These are phyloP conservation scores for Quercus wislizeni DNA, from an alignment of 306 rosid genomes.

Conservation along the genomic window DNA sequence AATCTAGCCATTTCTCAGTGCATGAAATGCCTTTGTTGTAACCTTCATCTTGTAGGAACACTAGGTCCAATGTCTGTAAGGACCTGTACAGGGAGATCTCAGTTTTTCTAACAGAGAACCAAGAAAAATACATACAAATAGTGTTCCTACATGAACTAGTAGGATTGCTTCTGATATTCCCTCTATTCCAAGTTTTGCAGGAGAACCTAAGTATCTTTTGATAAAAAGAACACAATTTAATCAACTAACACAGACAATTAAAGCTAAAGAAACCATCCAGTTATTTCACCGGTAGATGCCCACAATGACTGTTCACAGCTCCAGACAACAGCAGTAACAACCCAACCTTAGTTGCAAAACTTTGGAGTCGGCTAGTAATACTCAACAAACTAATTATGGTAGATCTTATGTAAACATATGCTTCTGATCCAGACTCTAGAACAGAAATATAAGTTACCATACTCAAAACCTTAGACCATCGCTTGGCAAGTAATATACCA, in stretches of 20 bases:
- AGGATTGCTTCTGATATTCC: neutral
- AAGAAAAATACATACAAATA: neutral
- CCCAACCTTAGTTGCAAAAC: neutral
- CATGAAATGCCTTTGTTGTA: neutral
- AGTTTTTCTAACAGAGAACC: neutral
- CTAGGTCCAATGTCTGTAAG: neutral
- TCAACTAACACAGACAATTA: slow-evolving; percentile 11
- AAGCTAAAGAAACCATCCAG: slow-evolving; percentile 2
- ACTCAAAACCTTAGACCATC: neutral
- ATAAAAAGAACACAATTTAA: neutral
- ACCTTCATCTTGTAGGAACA: neutral
- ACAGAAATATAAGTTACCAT: neutral
- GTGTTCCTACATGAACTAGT: neutral
- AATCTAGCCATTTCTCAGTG: neutral
- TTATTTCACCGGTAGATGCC: neutral
- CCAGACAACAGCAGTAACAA: slow-evolving; percentile 1
- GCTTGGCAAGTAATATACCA: neutral
- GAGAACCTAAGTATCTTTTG: neutral
- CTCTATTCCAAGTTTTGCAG: neutral
- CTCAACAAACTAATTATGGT: too few species aligned
- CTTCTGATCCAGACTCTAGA: neutral
- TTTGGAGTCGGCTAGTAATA: too few species aligned
- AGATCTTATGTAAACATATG: too few species aligned
- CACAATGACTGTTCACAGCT: neutral
- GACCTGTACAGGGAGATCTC: neutral